Conservation (phyloP, 257 asterid genomes). For the Penstemon davidsonii region DNA sequence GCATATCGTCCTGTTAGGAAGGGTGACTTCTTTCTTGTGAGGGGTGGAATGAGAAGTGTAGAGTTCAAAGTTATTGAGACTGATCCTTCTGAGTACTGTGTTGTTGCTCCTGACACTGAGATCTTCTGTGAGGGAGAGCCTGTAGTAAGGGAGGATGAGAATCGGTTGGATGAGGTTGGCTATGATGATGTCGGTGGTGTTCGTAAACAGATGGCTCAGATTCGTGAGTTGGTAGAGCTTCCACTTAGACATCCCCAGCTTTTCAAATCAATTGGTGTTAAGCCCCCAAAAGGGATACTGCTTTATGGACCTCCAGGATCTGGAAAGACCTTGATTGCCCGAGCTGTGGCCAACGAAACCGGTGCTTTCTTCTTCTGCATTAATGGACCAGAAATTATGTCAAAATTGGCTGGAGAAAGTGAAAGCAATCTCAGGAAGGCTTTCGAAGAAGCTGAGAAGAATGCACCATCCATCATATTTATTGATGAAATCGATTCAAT, state of each 20-base stretch:
- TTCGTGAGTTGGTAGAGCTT: conserved; percentile 80
- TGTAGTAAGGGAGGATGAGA: conserved; percentile 72
- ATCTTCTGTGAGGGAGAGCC: conserved; percentile 91
- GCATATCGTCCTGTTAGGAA: conserved; percentile 60
- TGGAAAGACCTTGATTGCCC: conserved; percentile 83
- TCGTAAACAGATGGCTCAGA: conserved; percentile 90
- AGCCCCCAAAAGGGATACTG: conserved; percentile 84
- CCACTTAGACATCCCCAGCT: conserved; percentile 89
- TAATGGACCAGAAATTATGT: conserved; percentile 36
- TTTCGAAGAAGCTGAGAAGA: conserved; percentile 92
- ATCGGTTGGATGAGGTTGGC: conserved; percentile 74
- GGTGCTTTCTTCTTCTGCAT: conserved; percentile 74
- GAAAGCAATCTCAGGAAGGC: conserved; percentile 94
- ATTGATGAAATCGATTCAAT: conserved; percentile 61
- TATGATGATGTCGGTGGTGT: conserved; percentile 93
- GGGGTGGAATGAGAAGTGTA: conserved; percentile 89
- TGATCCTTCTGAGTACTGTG: conserved; percentile 78
- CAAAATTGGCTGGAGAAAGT: conserved; percentile 92
- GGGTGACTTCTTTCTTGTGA: conserved; percentile 76
- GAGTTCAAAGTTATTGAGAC: conserved; percentile 81
- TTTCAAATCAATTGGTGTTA: conserved; percentile 82
- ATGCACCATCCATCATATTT: too few species aligned
- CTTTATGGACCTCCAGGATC: conserved; percentile 92
- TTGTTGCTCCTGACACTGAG: conserved; percentile 86
- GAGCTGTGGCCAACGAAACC: conserved; percentile 93